Evolutionary conservation across 495 filamentous ascomycete species (phyloP), one percentile per base, ranked within the genome.

Genomic region (Talaromyces thailandensis): DNA sequence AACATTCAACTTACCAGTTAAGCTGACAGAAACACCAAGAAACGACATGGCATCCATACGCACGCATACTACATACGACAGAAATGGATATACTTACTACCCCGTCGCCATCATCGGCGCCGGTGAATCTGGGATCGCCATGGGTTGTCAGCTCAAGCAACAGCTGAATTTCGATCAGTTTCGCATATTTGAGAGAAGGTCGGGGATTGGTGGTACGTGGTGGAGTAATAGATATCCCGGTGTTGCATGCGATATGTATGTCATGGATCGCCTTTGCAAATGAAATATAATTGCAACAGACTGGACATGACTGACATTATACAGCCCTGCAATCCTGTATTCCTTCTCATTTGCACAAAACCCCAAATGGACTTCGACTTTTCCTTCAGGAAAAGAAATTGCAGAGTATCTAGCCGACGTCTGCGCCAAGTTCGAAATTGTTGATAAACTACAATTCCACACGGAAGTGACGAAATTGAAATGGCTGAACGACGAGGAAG

Each of bases 121-220:
- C 1, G 87, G 87, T 6, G 84, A 85, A 70, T 86, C 84, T 0
- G 87, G 82, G 3, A 86, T 90, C 66, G 85, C 83, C 11, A 82
- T 87, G 75, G 86, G 79, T 14, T 87, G 85, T 64, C 78, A 80
- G 18, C 67, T 90, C 62, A 85, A 83, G 62, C 75, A 85, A 57
- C 75, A 75, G 51, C 75, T 87, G 12, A 81, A 79, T 26, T 84
- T 84, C 61, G 82, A 86, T 66, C 82, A 87, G 62, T 84, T 88
- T 65, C 70, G 81, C 24, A 79, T 90, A 62, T 88, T 89, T 67
- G 87, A 89, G 3, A 71, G 81, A 29, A 79, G 85, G 61, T 70
- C 80, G 2, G 81, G 79, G 6, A 79, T 87, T 62, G 87, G 87
- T 48, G 87, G 87, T 16, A 88, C 86, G 12, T 90, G 87, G 87